These are phyloP conservation scores for Metschnikowia arizonensis DNA, from an alignment of 805 yeast species.

Conservation along the genomic window DNA sequence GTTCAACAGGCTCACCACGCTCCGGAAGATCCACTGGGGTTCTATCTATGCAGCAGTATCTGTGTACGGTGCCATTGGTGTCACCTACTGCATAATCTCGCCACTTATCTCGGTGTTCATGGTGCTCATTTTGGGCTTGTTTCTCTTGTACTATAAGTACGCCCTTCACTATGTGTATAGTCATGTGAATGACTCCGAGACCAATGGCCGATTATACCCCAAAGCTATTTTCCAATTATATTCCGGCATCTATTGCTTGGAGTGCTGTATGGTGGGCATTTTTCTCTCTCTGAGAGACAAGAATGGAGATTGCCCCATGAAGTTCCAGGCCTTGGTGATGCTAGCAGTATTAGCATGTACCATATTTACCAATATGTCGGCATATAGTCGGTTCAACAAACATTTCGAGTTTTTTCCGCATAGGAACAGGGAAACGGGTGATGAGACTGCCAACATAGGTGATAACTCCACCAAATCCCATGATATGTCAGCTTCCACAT, in stretches of 20 bases:
- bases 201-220: conserved; percentile 69
- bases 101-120: conserved; percentile 70
- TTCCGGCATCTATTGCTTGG: conserved; percentile 78
- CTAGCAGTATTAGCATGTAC: conserved; percentile 49
- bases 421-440: too few relatives aligned
- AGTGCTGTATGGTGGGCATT: conserved; percentile 72
- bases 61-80: conserved; percentile 70
- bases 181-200: conserved; percentile 52
- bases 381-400: conserved; percentile 39
- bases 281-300: conserved; percentile 58
- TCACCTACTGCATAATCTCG: conserved; percentile 73
- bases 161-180: conserved; percentile 56
- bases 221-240: conserved; percentile 72
- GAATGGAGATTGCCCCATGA: conserved; percentile 41
- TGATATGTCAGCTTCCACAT: not conserved
- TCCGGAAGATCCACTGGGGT: conserved; percentile 67
- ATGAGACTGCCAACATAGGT: too few relatives aligned
- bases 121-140: conserved; percentile 49
- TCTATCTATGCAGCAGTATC: conserved; percentile 72
- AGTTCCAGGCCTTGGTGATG: conserved; percentile 51
- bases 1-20: conserved; percentile 40
- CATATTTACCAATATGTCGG: conserved; percentile 50
- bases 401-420: conserved; percentile 30
- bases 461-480: conserved; percentile 2
- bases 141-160: conserved; percentile 66